Percentiles rank a stretch among this genome's conserved stretches.
Conservation (phyloP, 1,284 basidiomycete genomes). For the Sporisorium reilianum region DNA sequence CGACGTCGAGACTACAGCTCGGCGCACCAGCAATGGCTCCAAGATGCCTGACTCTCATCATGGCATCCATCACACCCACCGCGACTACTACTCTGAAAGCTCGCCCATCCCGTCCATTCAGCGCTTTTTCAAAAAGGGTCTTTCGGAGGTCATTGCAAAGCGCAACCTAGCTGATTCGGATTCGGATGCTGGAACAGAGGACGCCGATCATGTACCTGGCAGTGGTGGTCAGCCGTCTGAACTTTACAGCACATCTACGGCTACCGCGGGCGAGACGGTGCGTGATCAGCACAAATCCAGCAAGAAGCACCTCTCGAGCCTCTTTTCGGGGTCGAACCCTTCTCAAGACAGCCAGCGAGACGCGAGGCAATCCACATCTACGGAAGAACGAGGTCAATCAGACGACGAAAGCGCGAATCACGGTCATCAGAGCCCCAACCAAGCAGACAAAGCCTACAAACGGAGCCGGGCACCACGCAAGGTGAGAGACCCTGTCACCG, state of each 20-base stretch:
- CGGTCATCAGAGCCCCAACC: constrained; percentile 10
- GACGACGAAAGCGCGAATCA: constrained; percentile 4
- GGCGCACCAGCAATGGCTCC: not conserved
- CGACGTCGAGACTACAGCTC: not conserved
- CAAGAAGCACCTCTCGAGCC: constrained; percentile 4
- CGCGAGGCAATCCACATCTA: not conserved
- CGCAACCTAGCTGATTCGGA: constrained; percentile 32
- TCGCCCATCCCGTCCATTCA: constrained; percentile 53
- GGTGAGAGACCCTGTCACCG: constrained; percentile 46
- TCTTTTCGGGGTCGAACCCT: constrained; percentile 15
- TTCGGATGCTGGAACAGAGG: constrained; percentile 16
- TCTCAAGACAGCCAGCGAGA: constrained; percentile 8
- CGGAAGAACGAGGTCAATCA: not conserved
- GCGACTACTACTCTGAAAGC: constrained; percentile 44
- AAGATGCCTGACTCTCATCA: constrained; percentile 5
- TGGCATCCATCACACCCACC: constrained; percentile 27
- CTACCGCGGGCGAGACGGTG: not conserved
- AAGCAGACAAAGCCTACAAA: constrained; percentile 19
- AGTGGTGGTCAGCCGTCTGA: constrained; percentile 5
- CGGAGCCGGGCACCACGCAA: constrained; percentile 26
- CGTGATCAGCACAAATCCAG: not conserved
- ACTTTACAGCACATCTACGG: not conserved
- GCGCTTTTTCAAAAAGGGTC: constrained; percentile 47
- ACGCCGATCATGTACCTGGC: not conserved
- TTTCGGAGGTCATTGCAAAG: constrained; percentile 40